Percentiles rank a stretch among this genome's conserved stretches.
phyloP scores from a whole-genome alignment of 225 moss, liverwort and hornwort genomes.

The Marchantia polymorpha region DNA sequence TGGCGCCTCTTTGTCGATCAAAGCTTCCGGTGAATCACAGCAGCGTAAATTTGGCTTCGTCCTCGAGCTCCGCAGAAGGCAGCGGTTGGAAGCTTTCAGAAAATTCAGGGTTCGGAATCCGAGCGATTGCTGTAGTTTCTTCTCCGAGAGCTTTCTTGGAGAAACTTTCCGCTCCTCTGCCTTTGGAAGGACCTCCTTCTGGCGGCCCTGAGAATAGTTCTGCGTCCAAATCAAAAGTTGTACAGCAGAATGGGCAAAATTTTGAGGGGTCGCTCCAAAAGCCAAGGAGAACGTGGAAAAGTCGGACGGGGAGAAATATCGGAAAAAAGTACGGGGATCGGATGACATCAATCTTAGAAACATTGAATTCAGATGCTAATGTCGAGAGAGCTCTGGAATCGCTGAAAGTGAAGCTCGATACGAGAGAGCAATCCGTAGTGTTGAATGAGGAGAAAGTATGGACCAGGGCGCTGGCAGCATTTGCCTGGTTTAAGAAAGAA shows the following conservation, averaged over 20 bases:
- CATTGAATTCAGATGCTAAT: slow-evolving; percentile 39
- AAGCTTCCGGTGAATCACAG: neutral
- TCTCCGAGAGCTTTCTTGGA: slow-evolving; percentile 17
- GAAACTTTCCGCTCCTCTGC: neutral
- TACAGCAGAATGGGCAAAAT: neutral
- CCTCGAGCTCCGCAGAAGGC: neutral
- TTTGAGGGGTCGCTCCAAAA: neutral
- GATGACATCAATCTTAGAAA: slow-evolving; percentile 49
- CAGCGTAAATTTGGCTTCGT: neutral
- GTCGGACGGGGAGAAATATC: slow-evolving; percentile 35
- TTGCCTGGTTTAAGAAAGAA: slow-evolving; percentile 63
- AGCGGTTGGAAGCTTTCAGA: neutral
- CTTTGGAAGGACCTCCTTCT: neutral
- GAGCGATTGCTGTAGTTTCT: neutral
- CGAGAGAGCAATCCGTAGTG: slow-evolving; percentile 67
- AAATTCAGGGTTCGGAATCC: neutral
- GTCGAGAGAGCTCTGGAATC: slow-evolving; percentile 63
- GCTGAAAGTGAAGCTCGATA: slow-evolving; percentile 58
- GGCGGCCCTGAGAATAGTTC: neutral
- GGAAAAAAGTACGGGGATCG: slow-evolving; percentile 47
- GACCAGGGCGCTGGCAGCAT: slow-evolving; percentile 58
- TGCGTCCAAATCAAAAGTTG: neutral
- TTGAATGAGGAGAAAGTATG: slow-evolving; percentile 74
- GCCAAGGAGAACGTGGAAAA: slow-evolving; percentile 28
- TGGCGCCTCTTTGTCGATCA: neutral